These are phyloP conservation scores for Alopecurus myosuroides DNA, from an alignment of 176 grass and related monocot species.

Conservation along the genomic window DNA sequence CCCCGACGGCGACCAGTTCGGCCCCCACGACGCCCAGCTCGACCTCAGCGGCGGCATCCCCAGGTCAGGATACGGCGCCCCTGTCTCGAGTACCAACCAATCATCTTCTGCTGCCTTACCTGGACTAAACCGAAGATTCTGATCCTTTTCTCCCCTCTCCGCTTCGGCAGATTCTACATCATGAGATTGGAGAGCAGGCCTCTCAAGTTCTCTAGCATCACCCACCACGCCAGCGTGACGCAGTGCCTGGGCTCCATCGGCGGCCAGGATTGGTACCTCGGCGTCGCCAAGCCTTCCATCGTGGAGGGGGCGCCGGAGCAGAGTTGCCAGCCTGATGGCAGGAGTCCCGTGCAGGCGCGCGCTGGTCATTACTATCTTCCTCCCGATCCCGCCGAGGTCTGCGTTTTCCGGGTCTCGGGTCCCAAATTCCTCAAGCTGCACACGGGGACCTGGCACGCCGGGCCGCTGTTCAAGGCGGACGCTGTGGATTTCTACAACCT, in stretches of 20 bases:
- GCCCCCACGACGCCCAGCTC: conserved; percentile 84
- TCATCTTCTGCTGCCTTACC: neutral
- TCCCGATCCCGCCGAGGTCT: conserved; percentile 69
- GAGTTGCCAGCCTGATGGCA: conserved; percentile 27
- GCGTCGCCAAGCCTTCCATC: conserved; percentile 70
- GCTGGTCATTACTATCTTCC: conserved; percentile 64
- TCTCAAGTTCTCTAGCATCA: conserved; percentile 67
- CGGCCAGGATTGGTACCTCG: conserved; percentile 82
- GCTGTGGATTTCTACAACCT: conserved; percentile 92
- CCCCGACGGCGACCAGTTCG: conserved; percentile 74
- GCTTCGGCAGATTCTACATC: conserved; percentile 65
- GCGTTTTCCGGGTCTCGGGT: conserved; percentile 72
- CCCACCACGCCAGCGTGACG: conserved; percentile 91
- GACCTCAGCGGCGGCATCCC: conserved; percentile 86
- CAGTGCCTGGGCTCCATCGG: conserved; percentile 90
- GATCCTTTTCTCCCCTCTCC: neutral
- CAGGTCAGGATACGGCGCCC: conserved; percentile 23
- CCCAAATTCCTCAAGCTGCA: conserved; percentile 89
- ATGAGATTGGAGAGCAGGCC: conserved; percentile 54
- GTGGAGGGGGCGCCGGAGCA: conserved; percentile 38
- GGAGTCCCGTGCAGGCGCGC: conserved; percentile 24
- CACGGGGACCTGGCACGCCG: conserved; percentile 88
- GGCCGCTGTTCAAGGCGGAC: conserved; percentile 71
- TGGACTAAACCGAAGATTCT: neutral
- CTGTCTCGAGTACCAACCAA: neutral